Evolutionary conservation across 768 basidiomycete species (phyloP), one percentile per base, ranked within the genome.

Genomic region (Mycena metata): DNA sequence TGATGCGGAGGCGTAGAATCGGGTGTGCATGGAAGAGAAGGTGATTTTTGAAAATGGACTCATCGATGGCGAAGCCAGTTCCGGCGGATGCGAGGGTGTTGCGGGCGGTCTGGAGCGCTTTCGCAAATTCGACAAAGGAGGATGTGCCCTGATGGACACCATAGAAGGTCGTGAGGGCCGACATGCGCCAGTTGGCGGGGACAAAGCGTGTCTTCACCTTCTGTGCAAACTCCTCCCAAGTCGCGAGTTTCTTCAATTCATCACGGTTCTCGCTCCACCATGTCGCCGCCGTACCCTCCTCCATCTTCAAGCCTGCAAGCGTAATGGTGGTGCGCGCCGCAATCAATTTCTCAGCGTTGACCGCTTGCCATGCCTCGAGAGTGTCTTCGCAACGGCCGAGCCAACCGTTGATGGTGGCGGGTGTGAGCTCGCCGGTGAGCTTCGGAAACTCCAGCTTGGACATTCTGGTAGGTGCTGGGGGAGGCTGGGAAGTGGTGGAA

Each of bases 341-440:
- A n/a, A n/a, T n/a, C n/a, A n/a, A n/a, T n/a, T n/a, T n/a, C n/a
- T n/a, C n/a, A n/a, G n/a, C n/a, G 1, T 6, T 12, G 5, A 59
- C 15, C 10, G 24, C 59, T 17, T 60, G 59, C 59, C 59, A 60
- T 1, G 46, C 36, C 36, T 60, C 46, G n/a, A 9, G 16, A 2
- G 46, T 60, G 23, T 60, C 59, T 43, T 60, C 46, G 33, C 59
- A 60, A 11, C 33, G 59, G 33, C 59, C 46, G 12, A 60, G 26
- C 59, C 59, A 60, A 30, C 45, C 17, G 13, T 49, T n/a, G 16
- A 60, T 39, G 3, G 17, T 2, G 1, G 33, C 36, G 2, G 59
- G 33, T 2, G 33, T 35, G 10, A 50, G 19, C 13, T 60, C 59
- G 7, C 36, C 59, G 19, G 19, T 17, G 11, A 60, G 59, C 59